Evolutionary conservation across 345 rosid genomes (phyloP).

Genomic region (Kernera saxatilis): DNA sequence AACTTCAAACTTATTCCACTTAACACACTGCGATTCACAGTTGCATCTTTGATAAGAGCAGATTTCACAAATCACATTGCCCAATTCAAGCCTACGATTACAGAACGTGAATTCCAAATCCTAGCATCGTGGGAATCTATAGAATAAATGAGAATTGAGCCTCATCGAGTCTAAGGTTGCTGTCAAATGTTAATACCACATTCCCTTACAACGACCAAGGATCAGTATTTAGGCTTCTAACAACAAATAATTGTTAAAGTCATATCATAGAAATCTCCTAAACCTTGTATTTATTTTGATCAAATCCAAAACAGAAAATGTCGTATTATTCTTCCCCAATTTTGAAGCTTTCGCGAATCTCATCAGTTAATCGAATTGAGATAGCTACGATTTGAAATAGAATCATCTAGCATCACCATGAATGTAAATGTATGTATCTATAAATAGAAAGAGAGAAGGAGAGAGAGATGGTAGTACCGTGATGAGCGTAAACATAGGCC

Average conservation of each 20-base stretch:
- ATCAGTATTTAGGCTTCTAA: not conserved
- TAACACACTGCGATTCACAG: not conserved
- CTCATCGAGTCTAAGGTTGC: not conserved
- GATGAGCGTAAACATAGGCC: slow-evolving; percentile 73
- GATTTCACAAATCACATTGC: not conserved
- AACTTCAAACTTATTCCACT: not conserved
- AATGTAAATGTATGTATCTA: not conserved
- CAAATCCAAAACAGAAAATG: not conserved
- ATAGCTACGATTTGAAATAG: not conserved
- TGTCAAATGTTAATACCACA: not conserved
- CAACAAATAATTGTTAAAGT: not conserved
- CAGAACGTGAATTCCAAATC: not conserved
- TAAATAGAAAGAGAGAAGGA: slow-evolving; percentile 3
- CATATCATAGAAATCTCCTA: not conserved
- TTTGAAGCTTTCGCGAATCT: not conserved
- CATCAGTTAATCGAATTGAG: not conserved
- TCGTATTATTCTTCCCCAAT: slow-evolving; percentile 2
- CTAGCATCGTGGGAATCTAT: not conserved
- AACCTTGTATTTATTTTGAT: not conserved
- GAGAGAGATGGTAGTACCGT: slow-evolving; percentile 38
- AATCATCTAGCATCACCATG: not conserved
- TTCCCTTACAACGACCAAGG: not conserved
- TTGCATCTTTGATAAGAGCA: not conserved
- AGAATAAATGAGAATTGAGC: not conserved
- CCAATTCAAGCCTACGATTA: not conserved